Evolutionary conservation across 2,329 filamentous ascomycete genomes (phyloP).

Genomic region (Truncatella angustata): DNA sequence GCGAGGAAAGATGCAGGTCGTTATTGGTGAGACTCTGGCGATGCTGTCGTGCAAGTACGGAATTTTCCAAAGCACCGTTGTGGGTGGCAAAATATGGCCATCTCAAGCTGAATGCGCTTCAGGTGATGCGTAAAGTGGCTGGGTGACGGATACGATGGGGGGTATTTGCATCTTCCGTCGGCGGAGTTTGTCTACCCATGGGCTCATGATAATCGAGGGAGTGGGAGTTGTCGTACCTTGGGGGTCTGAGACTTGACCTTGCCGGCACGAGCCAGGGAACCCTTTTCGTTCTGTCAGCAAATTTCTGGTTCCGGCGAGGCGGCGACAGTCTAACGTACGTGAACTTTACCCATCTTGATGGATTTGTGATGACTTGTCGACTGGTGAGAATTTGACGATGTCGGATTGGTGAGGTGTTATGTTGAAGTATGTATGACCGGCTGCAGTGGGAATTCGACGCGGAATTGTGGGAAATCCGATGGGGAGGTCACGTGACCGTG

Average conservation of each 20-base stretch:
- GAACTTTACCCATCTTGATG: slow-evolving; percentile 35
- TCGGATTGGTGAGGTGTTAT: background rate
- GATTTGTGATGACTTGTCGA: slow-evolving; percentile 20
- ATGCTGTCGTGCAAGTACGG: too few species aligned
- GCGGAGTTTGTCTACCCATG: slow-evolving; percentile 1
- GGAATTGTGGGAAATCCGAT: too few species aligned
- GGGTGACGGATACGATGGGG: background rate
- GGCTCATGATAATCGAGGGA: background rate
- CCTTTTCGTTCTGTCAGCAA: background rate
- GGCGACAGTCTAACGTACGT: slow-evolving; percentile 77
- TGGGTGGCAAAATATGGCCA: too few species aligned
- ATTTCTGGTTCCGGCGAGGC: slow-evolving; percentile 29
- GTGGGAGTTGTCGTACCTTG: slow-evolving; percentile 61
- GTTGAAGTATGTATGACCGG: too few species aligned
- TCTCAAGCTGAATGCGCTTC: background rate
- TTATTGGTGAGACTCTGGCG: too few species aligned
- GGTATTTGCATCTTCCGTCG: background rate
- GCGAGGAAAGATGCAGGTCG: too few species aligned
- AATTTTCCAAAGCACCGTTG: too few species aligned
- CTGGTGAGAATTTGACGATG: background rate
- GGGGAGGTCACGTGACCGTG: too few species aligned
- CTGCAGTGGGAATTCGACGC: too few species aligned
- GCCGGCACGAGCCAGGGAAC: slow-evolving; percentile 39
- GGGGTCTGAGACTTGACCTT: slow-evolving; percentile 98
- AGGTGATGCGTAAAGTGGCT: background rate